phyloP scores from a whole-genome alignment of 495 filamentous ascomycete genomes.

The Podospora appendiculata region DNA sequence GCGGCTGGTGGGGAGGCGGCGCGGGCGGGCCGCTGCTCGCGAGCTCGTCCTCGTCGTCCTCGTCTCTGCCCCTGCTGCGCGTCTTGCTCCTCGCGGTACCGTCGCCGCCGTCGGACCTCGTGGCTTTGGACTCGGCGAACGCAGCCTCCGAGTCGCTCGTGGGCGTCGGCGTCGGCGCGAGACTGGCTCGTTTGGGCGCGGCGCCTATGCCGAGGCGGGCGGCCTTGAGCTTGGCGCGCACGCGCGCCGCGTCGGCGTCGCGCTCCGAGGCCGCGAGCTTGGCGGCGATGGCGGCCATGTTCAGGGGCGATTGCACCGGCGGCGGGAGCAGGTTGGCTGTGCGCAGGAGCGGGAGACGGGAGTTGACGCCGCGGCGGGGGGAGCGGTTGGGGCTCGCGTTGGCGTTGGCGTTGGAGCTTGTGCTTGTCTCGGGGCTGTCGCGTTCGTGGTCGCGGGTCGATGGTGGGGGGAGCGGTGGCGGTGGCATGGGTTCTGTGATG shows the following conservation, averaged over 20 bases:
- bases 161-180: background rate
- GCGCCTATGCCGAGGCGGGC: conserved; percentile 16
- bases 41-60: conserved; percentile 17
- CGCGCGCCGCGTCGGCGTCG: conserved; percentile 48
- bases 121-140: background rate
- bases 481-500: background rate
- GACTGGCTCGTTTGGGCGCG: background rate
- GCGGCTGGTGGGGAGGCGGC: background rate
- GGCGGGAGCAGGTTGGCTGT: conserved; percentile 18
- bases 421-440: background rate
- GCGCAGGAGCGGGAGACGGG: conserved; percentile 34
- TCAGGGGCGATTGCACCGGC: conserved; percentile 41
- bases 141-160: conserved; percentile 1
- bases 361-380: conserved; percentile 17
- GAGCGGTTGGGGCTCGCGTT: conserved; percentile 10
- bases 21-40: conserved; percentile 2
- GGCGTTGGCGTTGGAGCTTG: conserved; percentile 10
- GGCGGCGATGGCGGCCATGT: conserved; percentile 45
- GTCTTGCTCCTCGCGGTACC: background rate
- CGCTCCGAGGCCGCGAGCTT: conserved; percentile 49
- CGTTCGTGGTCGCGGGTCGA: background rate
- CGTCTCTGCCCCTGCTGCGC: background rate
- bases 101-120: background rate
- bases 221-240: conserved; percentile 46
- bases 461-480: conserved; percentile 2